Conservation (phyloP, 2,329 filamentous ascomycete species). For the Stachybotrys echinatus region DNA sequence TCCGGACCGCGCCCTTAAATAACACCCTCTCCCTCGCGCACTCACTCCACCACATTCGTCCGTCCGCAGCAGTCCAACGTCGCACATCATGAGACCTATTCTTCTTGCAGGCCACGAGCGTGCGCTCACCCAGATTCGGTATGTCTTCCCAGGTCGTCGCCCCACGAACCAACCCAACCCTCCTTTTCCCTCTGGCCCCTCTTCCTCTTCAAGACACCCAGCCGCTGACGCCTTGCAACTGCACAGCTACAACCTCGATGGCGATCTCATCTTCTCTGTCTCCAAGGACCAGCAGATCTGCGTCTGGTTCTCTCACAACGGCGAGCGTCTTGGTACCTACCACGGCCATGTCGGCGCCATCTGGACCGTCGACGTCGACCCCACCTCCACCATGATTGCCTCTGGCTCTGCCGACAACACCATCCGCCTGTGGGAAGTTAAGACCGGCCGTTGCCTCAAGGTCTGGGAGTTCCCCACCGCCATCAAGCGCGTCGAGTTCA, state of each 20-base stretch:
- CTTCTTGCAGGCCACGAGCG: constrained; percentile 94
- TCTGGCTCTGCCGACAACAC: constrained; percentile 98
- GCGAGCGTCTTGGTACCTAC: constrained; percentile 95
- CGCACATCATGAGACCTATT: constrained; percentile 83
- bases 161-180: not conserved
- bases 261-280: constrained; percentile 93
- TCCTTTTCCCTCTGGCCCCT: constrained; percentile 1
- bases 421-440: constrained; percentile 93
- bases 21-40: constrained; percentile 15
- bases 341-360: constrained; percentile 95
- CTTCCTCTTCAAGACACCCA: constrained; percentile 1
- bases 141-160: constrained; percentile 31
- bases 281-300: constrained; percentile 96
- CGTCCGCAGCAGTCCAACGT: not conserved
- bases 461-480: constrained; percentile 96
- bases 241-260: constrained; percentile 85
- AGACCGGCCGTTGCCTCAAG: constrained; percentile 89
- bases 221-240: not conserved
- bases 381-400: constrained; percentile 84
- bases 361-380: constrained; percentile 97
- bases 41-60: constrained; percentile 15
- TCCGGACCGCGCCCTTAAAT: constrained; percentile 12
- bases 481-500: constrained; percentile 97
- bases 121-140: constrained; percentile 92
- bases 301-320: constrained; percentile 96